A percentile compares a stretch with the other conserved stretches of the same genome.
phyloP scores from a whole-genome alignment of 1,284 basidiomycete genomes.

The Phlebopus sp. region DNA sequence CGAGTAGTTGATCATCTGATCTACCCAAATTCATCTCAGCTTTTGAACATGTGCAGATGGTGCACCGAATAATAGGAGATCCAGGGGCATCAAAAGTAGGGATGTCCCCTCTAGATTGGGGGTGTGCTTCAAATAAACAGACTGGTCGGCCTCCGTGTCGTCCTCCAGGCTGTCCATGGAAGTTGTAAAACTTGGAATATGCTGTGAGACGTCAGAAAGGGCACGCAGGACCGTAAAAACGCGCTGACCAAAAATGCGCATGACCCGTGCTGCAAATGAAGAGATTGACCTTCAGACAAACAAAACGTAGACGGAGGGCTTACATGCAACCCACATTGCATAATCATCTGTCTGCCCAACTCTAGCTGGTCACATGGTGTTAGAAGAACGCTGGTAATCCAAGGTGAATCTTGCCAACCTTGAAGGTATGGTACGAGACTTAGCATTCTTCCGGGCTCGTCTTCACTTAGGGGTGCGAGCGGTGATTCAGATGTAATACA shows the following conservation, averaged over 20 bases:
- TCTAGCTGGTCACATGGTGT: background rate
- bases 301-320: background rate
- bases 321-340: background rate
- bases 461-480: background rate
- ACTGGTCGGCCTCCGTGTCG: conserved; percentile 35
- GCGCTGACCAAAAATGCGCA: background rate
- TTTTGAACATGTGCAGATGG: conserved; percentile 4
- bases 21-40: conserved; percentile 8
- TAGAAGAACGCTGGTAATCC: background rate
- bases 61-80: conserved; percentile 6
- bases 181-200: conserved; percentile 27
- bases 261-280: background rate
- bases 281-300: background rate
- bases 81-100: conserved; percentile 13
- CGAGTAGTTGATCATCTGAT: conserved; percentile 3
- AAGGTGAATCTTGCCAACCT: background rate
- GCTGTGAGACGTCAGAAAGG: conserved; percentile 1
- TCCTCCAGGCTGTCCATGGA: conserved; percentile 35
- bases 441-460: background rate
- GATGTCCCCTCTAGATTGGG: conserved; percentile 8
- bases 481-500: background rate
- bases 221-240: too few relatives aligned
- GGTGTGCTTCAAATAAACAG: conserved; percentile 23
- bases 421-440: background rate
- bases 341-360: background rate